These are phyloP conservation scores for Maudiozyma turicensis DNA, from an alignment of 805 yeast genomes.

Conservation along the genomic window DNA sequence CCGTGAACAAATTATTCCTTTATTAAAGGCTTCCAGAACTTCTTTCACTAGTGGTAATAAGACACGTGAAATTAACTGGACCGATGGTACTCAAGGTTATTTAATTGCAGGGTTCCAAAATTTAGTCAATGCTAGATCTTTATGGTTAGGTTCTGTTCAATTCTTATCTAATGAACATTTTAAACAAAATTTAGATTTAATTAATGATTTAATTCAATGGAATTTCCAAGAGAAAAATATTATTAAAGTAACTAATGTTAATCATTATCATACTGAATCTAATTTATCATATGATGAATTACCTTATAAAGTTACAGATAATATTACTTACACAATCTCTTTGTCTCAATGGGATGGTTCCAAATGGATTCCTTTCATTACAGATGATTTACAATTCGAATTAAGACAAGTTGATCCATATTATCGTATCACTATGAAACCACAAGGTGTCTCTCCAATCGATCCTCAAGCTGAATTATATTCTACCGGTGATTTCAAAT, in stretches of 20 bases:
- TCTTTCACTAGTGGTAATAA: slow-evolving; percentile 48
- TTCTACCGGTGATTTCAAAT: slow-evolving; percentile 43
- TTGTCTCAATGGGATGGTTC: slow-evolving; percentile 40
- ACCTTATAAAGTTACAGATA: slow-evolving; percentile 69
- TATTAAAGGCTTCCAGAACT: slow-evolving; percentile 55
- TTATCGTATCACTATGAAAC: slow-evolving; percentile 59
- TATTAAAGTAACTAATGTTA: slow-evolving; percentile 43
- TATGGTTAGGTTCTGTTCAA: slow-evolving; percentile 69
- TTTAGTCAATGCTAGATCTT: slow-evolving; percentile 62
- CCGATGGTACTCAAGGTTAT: slow-evolving; percentile 70
- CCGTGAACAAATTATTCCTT: slow-evolving; percentile 59
- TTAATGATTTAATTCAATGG: slow-evolving; percentile 53
- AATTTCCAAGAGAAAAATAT: slow-evolving; percentile 60
- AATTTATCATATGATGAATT: slow-evolving; percentile 31
- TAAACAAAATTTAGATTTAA: slow-evolving; percentile 32
- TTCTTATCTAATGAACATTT: slow-evolving; percentile 37
- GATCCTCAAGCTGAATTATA: slow-evolving; percentile 39
- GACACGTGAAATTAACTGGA: slow-evolving; percentile 62
- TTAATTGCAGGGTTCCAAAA: slow-evolving; percentile 73
- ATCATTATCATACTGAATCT: slow-evolving; percentile 43
- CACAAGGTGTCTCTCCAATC: slow-evolving; percentile 31
- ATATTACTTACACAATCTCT: slow-evolving; percentile 43
- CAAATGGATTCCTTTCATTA: slow-evolving; percentile 60
- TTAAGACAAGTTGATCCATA: slow-evolving; percentile 91
- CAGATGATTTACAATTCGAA: slow-evolving; percentile 68